Evolutionary conservation across 2,329 filamentous ascomycete species (phyloP), one percentile per base, ranked within the genome.

Genomic region (Nakataea oryzae): DNA sequence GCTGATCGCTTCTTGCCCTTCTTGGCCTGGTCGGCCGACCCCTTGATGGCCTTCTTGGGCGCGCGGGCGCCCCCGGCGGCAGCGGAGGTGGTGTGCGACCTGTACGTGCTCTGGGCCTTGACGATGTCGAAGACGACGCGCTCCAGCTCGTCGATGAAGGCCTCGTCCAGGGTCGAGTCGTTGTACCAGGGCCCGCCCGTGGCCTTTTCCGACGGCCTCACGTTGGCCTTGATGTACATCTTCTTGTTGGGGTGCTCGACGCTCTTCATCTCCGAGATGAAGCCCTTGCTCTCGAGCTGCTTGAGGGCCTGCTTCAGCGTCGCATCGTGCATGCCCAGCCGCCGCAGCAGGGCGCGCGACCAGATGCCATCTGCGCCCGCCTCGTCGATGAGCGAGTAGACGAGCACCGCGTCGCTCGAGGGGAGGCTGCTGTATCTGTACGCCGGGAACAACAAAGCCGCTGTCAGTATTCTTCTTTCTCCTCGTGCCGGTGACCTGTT

Each of bases 131-230:
- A 89, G 60, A 96, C 84, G 64, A 89, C 83, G 26, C 84, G 81
- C 64, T 89, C 85, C 59, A 97, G 79, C 55, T 86, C 85, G 62
- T 90, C 86, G 68, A 97, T 93, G 72, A 99, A 91, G 63, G 89
- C 89, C 66, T 90, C 87, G 74, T 99, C 95, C 14, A 97, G 82
- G 66, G 93, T 89, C 61, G 91, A 90, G 65, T 96, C 92, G 9
- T 90, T 93, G 73, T 95, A 97, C 91, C 93, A 99, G 11, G 91
- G 89, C 1, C 95, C 95, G 58, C 95, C 95, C 0, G 92, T 96
- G 58, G 96, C 90, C 65, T 95, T 89, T 65, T 97, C 93, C 61
- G 88, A 91, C 0, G 95, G 93, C 13, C 86, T 85, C 64, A 99
- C 83, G 65, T 88, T 87, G 61, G 88, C 86, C 70, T 96, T 87